Conservation (phyloP, 306 rosid genomes). For the Ceratonia siliqua region DNA sequence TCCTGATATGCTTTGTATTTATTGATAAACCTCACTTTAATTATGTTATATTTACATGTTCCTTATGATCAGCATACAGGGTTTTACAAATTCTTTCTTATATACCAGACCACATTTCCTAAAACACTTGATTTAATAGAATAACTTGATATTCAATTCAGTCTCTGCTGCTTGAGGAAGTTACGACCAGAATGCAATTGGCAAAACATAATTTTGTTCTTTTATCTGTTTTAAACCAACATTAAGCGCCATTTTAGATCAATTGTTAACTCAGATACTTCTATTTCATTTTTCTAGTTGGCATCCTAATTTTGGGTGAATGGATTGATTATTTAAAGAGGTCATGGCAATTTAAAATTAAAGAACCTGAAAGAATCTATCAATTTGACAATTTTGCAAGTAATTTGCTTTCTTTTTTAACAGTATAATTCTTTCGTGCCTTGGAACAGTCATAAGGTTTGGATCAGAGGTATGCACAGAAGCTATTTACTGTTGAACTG, state of each 20-base stretch:
- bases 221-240: constrained; percentile 11
- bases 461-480: not conserved
- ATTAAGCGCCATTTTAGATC: not conserved
- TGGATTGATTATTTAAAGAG: constrained; percentile 22
- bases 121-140: not conserved
- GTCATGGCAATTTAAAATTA: not conserved
- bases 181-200: constrained; percentile 19
- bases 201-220: not conserved
- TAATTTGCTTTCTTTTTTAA: not conserved
- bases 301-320: not conserved
- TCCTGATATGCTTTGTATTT: not conserved
- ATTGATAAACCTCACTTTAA: not conserved
- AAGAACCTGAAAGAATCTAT: not conserved
- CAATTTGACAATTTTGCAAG: not conserved
- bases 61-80: not conserved
- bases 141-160: constrained; percentile 17
- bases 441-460: not conserved
- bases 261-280: constrained; percentile 6
- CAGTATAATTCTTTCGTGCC: not conserved
- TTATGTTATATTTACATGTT: not conserved
- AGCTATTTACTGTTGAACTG: constrained; percentile 10
- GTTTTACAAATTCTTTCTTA: not conserved
- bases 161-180: constrained; percentile 14
- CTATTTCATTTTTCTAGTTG: not conserved
- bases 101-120: not conserved